phyloP scores from a whole-genome alignment of 805 yeast genomes.

The Kuraishia floccosa region DNA sequence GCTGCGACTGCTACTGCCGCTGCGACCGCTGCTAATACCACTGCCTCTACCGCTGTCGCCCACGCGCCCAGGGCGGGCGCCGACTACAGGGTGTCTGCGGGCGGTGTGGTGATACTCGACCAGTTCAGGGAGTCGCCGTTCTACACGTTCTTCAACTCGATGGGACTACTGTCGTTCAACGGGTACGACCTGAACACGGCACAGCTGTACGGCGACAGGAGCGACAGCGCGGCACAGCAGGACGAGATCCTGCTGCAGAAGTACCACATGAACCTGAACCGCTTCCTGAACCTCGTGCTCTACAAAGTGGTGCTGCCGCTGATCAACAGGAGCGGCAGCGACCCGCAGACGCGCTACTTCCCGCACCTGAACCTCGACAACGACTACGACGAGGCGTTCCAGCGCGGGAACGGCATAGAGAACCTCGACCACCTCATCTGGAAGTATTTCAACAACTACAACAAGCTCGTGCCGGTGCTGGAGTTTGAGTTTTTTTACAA shows the following conservation, averaged over 20 bases:
- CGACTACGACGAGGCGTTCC: neutral
- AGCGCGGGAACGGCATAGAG: constrained; percentile 20
- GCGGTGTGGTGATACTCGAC: neutral
- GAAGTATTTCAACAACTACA: constrained; percentile 39
- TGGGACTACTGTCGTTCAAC: constrained; percentile 1
- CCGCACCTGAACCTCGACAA: neutral
- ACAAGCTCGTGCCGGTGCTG: constrained; percentile 41
- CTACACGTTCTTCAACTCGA: neutral
- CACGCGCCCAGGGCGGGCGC: neutral
- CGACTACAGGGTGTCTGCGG: neutral
- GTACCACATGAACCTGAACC: constrained; percentile 23
- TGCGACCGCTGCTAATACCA: neutral
- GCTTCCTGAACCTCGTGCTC: constrained; percentile 19
- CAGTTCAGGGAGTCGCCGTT: constrained; percentile 1
- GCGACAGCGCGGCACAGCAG: constrained; percentile 3
- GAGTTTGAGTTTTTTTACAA: constrained; percentile 43
- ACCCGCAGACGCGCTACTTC: no score
- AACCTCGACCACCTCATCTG: constrained; percentile 32
- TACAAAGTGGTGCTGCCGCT: constrained; percentile 21
- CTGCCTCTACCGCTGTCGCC: neutral
- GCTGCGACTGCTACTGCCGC: neutral
- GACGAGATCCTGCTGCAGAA: constrained; percentile 13
- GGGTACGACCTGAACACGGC: constrained; percentile 1
- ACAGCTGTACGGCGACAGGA: neutral
- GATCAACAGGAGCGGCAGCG: constrained; percentile 7